Percentiles rank a stretch among this genome's conserved stretches.
Evolutionary conservation across 2,329 filamentous ascomycete genomes (phyloP).

Genomic region (Lasiodiplodia citricola): DNA sequence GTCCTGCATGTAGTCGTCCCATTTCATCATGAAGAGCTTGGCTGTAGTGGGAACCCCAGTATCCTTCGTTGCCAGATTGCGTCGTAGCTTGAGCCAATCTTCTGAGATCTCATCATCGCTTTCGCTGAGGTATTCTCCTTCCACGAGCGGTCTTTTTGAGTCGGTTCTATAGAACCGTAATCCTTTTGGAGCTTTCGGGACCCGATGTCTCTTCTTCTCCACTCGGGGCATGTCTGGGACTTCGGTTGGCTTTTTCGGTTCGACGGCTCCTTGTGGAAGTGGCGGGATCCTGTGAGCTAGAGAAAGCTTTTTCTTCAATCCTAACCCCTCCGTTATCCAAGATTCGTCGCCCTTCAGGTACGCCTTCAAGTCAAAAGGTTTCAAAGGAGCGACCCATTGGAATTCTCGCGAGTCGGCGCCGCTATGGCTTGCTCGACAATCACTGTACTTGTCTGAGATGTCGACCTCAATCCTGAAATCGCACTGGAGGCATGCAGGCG

Average conservation of each 20-base stretch:
- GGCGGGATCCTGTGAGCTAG: not conserved
- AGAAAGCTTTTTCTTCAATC: slow-evolving; percentile 21
- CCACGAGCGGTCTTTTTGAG: slow-evolving; percentile 45
- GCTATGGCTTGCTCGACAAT: slow-evolving; percentile 34
- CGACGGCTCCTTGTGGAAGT: slow-evolving; percentile 3
- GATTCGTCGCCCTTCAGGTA: slow-evolving; percentile 43
- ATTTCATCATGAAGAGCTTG: slow-evolving; percentile 43
- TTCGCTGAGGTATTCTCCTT: slow-evolving; percentile 48
- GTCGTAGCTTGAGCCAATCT: slow-evolving; percentile 43
- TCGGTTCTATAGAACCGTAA: slow-evolving; percentile 48
- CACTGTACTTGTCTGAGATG: slow-evolving; percentile 31
- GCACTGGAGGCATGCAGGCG: slow-evolving; percentile 20
- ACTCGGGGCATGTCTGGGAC: slow-evolving; percentile 30
- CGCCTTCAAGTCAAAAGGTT: slow-evolving; percentile 41
- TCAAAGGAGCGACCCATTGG: slow-evolving; percentile 39
- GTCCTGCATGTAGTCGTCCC: slow-evolving; percentile 44
- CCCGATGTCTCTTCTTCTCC: slow-evolving; percentile 38
- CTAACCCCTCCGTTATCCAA: slow-evolving; percentile 35
- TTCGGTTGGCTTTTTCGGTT: slow-evolving; percentile 31
- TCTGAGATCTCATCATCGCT: slow-evolving; percentile 43
- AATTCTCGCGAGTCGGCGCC: slow-evolving; percentile 37
- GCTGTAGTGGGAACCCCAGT: slow-evolving; percentile 27
- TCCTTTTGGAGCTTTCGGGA: slow-evolving; percentile 42
- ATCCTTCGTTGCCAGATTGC: slow-evolving; percentile 34
- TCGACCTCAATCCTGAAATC: slow-evolving; percentile 32